Percentiles rank a stretch among this genome's conserved stretches.
phyloP scores from a whole-genome alignment of 176 grass and related monocot species.

The Oryza rufipogon region DNA sequence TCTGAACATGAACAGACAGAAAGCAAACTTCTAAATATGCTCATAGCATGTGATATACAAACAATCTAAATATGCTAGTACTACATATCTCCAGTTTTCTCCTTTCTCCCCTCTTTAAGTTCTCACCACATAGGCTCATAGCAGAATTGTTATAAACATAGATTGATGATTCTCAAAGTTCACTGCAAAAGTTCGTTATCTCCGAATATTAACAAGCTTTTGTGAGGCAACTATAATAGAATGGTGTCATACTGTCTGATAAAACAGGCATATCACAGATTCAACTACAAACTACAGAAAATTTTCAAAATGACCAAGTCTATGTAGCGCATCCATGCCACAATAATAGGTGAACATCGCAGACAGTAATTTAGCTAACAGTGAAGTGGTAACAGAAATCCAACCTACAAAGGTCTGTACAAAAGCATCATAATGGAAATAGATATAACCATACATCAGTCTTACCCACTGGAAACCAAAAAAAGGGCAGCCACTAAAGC shows the following conservation, averaged over 20 bases:
- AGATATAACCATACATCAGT: background rate
- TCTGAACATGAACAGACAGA: background rate
- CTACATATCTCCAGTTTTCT: background rate
- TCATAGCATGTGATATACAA: no score
- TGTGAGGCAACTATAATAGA: background rate
- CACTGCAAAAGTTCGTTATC: background rate
- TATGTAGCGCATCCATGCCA: background rate
- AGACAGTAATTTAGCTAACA: background rate
- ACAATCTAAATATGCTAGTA: no score
- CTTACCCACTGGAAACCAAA: background rate
- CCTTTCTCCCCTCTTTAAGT: background rate
- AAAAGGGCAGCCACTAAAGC: background rate
- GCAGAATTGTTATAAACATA: background rate
- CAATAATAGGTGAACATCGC: background rate
- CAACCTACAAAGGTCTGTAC: background rate
- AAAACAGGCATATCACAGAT: background rate
- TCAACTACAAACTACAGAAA: background rate
- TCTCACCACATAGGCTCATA: background rate
- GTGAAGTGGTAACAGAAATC: background rate
- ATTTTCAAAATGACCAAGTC: background rate
- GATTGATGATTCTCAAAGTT: background rate
- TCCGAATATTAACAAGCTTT: background rate
- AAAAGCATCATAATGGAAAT: conserved; percentile 1
- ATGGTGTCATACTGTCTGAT: background rate
- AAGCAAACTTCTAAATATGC: background rate